Evolutionary conservation across 2,329 filamentous ascomycete species (phyloP), one percentile per base, ranked within the genome.

Genomic region (Rhinocladiella mackenziei): DNA sequence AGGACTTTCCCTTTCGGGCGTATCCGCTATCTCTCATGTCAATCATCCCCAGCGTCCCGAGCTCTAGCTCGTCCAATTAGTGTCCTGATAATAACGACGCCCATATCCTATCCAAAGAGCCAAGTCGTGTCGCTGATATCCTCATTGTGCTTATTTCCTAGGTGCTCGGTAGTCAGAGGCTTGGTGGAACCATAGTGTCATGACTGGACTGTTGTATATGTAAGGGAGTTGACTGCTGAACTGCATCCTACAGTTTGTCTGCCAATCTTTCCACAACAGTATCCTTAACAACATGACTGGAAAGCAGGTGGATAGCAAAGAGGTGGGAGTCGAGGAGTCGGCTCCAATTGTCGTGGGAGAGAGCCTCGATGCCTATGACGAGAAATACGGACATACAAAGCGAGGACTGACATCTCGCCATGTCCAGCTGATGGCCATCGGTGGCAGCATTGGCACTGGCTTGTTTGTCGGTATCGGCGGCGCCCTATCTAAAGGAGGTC

Each of bases 361-460:
- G 11, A 26, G 23, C 23, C 23, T 26, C 23, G 23, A 26, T 11
- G 23, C 23, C 7, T 7, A 26, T 11, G 23, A 26, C 23, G 11
- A 7, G 11, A 36, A 36, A 18, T 36, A 10, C 13, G 33, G 33
- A 7, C 17, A 23, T 4, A 43, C 39, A 6, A 37, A 66, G 23
- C 62, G 64, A 18, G 60, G 60, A 34, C 48, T 67, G 10, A 57
- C 60, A 11, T 59, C 62, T 5, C 50, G 65, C 28, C 64, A 67
- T 48, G 59, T 67, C 17, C 64, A 66, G 47, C 48, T 67, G 42
- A 65, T 67, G 52, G 65, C 64, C 14, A 65, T 67, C 28, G 65
- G 64, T 39, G 64, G 65, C 7, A 62, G 57, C 4, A 63, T 66
- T 40, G 61, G 64, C 4, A 63, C 57, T 0, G 60, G 56, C 1